Evolutionary conservation across 352 stramenopile species (phyloP).

Genomic region (Lagenidium sp.): DNA sequence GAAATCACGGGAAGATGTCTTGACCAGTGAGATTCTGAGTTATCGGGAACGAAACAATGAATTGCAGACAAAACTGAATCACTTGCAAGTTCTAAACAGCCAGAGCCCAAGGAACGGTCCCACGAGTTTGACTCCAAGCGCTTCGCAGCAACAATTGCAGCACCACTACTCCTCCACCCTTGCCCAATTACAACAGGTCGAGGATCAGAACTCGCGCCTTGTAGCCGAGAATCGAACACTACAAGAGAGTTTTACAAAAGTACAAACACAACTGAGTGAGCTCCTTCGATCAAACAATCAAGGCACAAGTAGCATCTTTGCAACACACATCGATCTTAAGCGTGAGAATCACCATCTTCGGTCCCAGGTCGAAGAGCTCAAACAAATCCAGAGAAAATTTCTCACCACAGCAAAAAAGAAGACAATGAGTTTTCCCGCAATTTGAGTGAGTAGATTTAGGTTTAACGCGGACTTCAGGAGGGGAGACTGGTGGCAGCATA

Average conservation of each 20-base stretch:
- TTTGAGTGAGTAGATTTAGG: no score
- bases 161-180: conserved; percentile 3
- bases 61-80: background rate
- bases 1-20: background rate
- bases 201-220: conserved; percentile 17
- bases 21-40: background rate
- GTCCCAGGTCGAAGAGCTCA: conserved; percentile 63
- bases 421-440: conserved; percentile 49
- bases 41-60: background rate
- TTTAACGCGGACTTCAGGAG: no score
- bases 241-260: conserved; percentile 21
- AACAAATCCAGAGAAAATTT: conserved; percentile 54
- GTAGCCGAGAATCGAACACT: conserved; percentile 20
- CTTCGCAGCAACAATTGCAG: conserved; percentile 2
- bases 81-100: background rate
- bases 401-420: conserved; percentile 68
- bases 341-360: conserved; percentile 59
- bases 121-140: background rate
- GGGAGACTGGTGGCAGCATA: no score
- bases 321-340: conserved; percentile 66
- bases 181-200: conserved; percentile 3
- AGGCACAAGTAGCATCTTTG: conserved; percentile 29
- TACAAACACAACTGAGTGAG: conserved; percentile 28
- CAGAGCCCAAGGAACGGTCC: no score
- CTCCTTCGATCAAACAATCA: background rate